Conservation (phyloP, 23 red algal genomes). For the Gracilaria vermiculophylla region DNA sequence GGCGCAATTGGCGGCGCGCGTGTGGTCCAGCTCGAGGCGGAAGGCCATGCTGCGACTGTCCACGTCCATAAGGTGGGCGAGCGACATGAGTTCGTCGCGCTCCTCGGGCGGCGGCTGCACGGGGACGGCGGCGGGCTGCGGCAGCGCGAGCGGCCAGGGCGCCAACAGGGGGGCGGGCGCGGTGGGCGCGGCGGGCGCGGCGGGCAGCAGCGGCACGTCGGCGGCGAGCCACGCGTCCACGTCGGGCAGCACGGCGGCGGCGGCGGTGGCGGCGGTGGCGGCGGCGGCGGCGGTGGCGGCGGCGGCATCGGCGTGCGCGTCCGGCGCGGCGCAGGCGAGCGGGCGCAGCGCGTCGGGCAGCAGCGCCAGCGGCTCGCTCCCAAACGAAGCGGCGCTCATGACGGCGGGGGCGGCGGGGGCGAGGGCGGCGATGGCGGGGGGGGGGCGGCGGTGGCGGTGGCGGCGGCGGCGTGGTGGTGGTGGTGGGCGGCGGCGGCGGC, state of each 20-base stretch:
- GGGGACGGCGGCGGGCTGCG: neutral
- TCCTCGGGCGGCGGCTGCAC: neutral
- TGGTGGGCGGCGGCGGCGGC: neutral
- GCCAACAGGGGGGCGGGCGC: neutral
- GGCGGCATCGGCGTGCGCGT: neutral
- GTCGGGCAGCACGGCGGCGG: neutral
- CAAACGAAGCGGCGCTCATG: neutral
- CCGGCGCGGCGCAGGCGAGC: neutral
- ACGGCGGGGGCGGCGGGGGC: neutral
- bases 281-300: neutral
- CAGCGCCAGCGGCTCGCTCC: neutral
- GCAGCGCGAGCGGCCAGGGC: neutral
- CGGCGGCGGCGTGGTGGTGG: neutral
- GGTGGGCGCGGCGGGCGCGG: too few relatives aligned
- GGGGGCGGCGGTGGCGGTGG: neutral
- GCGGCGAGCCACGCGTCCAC: neutral
- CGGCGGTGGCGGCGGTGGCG: neutral
- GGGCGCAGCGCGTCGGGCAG: too few relatives aligned
- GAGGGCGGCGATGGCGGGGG: neutral
- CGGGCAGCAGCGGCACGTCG: neutral
- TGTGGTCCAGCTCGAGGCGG: slow-evolving; percentile 1
- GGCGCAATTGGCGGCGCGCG: too few relatives aligned
- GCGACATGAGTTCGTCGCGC: neutral
- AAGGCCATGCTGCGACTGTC: slow-evolving; percentile 50
- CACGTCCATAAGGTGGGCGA: slow-evolving; percentile 26